These are phyloP conservation scores for Huntiella abstrusa DNA, from an alignment of 2,329 filamentous ascomycete genomes.

Conservation along the genomic window DNA sequence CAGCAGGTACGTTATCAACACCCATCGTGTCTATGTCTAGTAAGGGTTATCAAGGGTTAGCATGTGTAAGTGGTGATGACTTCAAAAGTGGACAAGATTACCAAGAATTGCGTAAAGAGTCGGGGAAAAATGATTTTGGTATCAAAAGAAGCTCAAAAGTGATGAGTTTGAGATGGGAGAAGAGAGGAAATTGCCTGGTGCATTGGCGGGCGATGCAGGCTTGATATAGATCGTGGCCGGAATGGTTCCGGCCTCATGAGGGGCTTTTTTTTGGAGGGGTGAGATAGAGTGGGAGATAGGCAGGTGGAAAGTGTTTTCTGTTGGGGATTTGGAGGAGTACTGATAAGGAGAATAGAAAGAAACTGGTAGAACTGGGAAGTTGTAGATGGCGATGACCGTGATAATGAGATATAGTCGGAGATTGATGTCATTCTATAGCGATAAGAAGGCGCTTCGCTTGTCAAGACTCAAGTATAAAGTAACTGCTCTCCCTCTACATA, in stretches of 20 bases:
- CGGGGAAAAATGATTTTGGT: constrained; percentile 8
- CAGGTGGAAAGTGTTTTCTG: not conserved
- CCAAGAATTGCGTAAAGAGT: constrained; percentile 13
- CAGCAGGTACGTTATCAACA: constrained; percentile 11
- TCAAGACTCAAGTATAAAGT: too few species aligned
- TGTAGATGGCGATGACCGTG: not conserved
- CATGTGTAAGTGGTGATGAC: constrained; percentile 10
- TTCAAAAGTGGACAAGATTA: constrained; percentile 9
- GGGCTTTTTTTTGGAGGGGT: not conserved
- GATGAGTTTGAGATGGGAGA: not conserved
- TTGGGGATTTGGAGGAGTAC: not conserved
- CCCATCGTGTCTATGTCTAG: constrained; percentile 8
- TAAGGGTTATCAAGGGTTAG: not conserved
- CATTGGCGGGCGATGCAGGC: constrained; percentile 14
- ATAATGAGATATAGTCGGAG: not conserved
- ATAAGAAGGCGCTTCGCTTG: too few species aligned
- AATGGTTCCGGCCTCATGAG: constrained; percentile 10
- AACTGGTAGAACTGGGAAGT: not conserved
- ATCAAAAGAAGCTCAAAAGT: not conserved
- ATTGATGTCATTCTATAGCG: not conserved
- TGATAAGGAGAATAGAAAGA: not conserved
- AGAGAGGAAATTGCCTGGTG: not conserved
- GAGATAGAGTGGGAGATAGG: not conserved
- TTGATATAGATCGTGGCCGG: constrained; percentile 28
- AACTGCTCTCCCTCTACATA: too few species aligned